Percentiles rank a stretch among this genome's conserved stretches.
These are phyloP conservation scores for Aeschynomene evenia DNA, from an alignment of 306 rosid genomes.

Conservation along the genomic window DNA sequence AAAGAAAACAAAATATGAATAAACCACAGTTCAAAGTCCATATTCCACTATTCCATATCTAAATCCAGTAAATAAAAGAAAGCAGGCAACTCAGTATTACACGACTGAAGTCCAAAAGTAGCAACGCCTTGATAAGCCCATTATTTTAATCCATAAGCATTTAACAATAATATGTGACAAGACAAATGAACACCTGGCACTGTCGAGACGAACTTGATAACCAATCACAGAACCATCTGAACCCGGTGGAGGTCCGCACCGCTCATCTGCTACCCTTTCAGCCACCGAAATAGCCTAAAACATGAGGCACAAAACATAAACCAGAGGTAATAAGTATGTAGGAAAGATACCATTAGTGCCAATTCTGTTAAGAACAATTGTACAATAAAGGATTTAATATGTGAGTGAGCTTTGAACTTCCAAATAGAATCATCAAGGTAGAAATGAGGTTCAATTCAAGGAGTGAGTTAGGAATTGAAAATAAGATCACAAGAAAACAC, in stretches of 20 bases:
- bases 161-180: constrained; percentile 7
- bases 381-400: too few species aligned
- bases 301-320: constrained; percentile 25
- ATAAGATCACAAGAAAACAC: too few species aligned
- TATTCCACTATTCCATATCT: too few species aligned
- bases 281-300: constrained; percentile 92
- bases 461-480: too few species aligned
- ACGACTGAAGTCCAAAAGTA: neutral
- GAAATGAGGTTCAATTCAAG: too few species aligned
- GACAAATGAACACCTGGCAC: constrained; percentile 70
- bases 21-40: neutral
- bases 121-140: too few species aligned
- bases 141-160: neutral
- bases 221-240: constrained; percentile 89
- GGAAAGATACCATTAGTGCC: neutral
- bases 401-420: too few species aligned
- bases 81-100: neutral
- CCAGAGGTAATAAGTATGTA: neutral
- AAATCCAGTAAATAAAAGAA: neutral
- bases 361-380: too few species aligned
- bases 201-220: constrained; percentile 96
- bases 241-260: constrained; percentile 89
- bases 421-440: too few species aligned
- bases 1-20: neutral
- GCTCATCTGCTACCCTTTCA: constrained; percentile 96